Evolutionary conservation across 495 filamentous ascomycete species (phyloP).

Genomic region (Hyaloscypha hepaticicola): DNA sequence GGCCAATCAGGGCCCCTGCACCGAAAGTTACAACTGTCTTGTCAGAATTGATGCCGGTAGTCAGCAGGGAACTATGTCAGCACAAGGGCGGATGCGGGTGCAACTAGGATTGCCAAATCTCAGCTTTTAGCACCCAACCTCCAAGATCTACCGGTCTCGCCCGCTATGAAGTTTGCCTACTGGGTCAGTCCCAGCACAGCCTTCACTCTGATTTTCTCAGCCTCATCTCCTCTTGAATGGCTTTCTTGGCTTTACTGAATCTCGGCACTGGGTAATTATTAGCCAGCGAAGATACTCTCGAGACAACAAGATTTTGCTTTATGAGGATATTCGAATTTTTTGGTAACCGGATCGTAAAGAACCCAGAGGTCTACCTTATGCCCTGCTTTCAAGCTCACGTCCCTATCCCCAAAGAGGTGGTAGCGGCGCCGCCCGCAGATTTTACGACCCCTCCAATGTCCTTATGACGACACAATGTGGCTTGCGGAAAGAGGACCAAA

Average conservation of each 20-base stretch:
- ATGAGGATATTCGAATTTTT: neutral
- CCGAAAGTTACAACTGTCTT: neutral
- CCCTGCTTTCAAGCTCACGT: neutral
- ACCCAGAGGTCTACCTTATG: neutral
- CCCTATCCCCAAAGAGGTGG: neutral
- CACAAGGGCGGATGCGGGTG: neutral
- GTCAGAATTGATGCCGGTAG: neutral
- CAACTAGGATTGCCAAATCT: neutral
- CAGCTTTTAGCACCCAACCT: neutral
- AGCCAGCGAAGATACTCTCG: neutral
- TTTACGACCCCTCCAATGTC: neutral
- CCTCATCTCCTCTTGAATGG: neutral
- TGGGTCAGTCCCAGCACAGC: neutral
- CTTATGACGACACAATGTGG: neutral
- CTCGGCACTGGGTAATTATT: neutral
- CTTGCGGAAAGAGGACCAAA: neutral
- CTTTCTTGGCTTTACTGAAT: neutral
- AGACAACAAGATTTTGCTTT: neutral
- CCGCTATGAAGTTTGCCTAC: neutral
- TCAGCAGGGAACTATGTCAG: neutral
- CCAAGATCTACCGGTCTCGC: neutral
- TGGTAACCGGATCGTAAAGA: neutral
- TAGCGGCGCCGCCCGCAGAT: neutral
- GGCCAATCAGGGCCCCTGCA: neutral
- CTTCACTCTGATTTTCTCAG: neutral